Conservation (phyloP, 2,329 filamentous ascomycete genomes). For the Fusarium sp. region DNA sequence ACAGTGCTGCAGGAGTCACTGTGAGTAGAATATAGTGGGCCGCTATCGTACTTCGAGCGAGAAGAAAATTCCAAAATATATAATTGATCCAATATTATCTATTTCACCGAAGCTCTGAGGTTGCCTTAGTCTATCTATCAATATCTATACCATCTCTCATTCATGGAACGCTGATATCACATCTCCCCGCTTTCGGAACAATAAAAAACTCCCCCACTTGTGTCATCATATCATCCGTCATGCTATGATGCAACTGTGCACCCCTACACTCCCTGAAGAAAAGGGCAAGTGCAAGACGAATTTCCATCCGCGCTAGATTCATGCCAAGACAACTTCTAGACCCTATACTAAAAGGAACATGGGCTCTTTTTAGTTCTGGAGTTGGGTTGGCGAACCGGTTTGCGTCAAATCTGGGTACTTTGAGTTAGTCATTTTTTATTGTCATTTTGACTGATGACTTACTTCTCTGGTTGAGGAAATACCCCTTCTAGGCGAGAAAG, state of each 20-base stretch:
- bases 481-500: background rate
- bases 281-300: background rate
- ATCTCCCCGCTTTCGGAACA: background rate
- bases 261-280: background rate
- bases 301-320: background rate
- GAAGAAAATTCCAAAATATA: too few relatives aligned
- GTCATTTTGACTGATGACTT: background rate
- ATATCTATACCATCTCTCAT: background rate
- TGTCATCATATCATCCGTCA: background rate
- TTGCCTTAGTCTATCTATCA: background rate
- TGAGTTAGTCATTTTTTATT: background rate
- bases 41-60: background rate
- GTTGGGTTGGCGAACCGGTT: background rate
- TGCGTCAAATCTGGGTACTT: background rate
- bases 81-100: too few relatives aligned
- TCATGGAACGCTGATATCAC: background rate
- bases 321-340: background rate
- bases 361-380: background rate
- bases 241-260: background rate
- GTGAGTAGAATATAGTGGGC: background rate
- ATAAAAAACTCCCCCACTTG: slow-evolving; percentile 1
- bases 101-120: background rate
- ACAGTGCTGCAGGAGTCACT: too few relatives aligned
- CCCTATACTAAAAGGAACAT: background rate
- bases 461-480: background rate